These are phyloP conservation scores for Annulohypoxylon truncatum DNA, from an alignment of 2,329 filamentous ascomycete genomes.

Conservation along the genomic window DNA sequence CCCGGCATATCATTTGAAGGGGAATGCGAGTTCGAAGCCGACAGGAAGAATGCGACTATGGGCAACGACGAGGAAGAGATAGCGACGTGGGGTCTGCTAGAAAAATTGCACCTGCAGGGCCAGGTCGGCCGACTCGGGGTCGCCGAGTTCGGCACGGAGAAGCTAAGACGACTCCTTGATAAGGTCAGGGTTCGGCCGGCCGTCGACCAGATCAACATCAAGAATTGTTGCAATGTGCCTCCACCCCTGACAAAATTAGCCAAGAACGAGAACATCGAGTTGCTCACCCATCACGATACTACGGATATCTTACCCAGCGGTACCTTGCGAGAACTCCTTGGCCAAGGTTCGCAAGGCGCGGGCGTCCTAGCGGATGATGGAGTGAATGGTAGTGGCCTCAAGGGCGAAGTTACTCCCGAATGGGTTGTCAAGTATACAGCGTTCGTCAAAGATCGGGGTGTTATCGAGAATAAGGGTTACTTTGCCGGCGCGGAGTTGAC, in stretches of 20 bases:
- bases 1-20: constrained; percentile 94
- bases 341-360: constrained; percentile 76
- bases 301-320: constrained; percentile 89
- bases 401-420: constrained; percentile 83
- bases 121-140: constrained; percentile 82
- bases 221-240: constrained; percentile 95
- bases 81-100: constrained; percentile 77
- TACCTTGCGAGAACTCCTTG: constrained; percentile 85
- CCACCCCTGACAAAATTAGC: constrained; percentile 86
- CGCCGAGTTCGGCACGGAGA: constrained; percentile 89
- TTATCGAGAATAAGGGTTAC: constrained; percentile 98
- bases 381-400: constrained; percentile 66
- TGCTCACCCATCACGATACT: constrained; percentile 94
- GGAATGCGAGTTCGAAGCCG: constrained; percentile 83
- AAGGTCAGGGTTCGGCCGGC: constrained; percentile 77
- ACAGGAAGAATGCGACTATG: constrained; percentile 69
- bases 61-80: constrained; percentile 75
- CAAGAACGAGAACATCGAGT: constrained; percentile 83
- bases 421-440: constrained; percentile 99
- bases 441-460: constrained; percentile 90
- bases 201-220: constrained; percentile 96
- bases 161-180: constrained; percentile 80
- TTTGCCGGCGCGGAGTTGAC: constrained; percentile 85
- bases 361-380: constrained; percentile 76
- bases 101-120: constrained; percentile 77